These are phyloP conservation scores for Alternaria atra DNA, from an alignment of 2,329 filamentous ascomycete genomes.

Conservation along the genomic window DNA sequence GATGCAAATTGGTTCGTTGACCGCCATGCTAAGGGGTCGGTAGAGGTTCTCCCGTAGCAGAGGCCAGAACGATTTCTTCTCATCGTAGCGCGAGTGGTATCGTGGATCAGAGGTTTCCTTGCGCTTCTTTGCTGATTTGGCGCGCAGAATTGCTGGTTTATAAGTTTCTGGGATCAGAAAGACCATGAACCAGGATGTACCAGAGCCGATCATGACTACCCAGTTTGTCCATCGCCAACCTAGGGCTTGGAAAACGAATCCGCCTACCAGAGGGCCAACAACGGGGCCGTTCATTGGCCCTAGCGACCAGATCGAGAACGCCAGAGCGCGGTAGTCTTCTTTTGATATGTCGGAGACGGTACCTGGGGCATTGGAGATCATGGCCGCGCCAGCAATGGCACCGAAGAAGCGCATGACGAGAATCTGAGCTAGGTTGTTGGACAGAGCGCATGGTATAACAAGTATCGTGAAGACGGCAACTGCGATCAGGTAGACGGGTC, in stretches of 20 bases:
- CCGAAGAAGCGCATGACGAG: constrained; percentile 79
- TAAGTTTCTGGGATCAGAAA: constrained; percentile 80
- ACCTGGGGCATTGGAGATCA: constrained; percentile 85
- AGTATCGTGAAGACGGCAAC: constrained; percentile 72
- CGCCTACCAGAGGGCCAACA: constrained; percentile 74
- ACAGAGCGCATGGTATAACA: constrained; percentile 75
- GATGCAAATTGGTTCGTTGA: constrained; percentile 87
- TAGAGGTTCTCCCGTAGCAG: constrained; percentile 79
- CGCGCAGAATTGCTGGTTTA: constrained; percentile 72
- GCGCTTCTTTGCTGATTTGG: constrained; percentile 74
- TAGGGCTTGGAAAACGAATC: constrained; percentile 78
- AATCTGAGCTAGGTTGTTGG: constrained; percentile 72
- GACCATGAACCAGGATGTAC: constrained; percentile 67
- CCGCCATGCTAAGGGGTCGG: constrained; percentile 78
- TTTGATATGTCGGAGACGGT: constrained; percentile 84
- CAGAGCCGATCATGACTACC: constrained; percentile 70
- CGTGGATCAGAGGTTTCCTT: constrained; percentile 77
- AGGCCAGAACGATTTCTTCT: constrained; percentile 69
- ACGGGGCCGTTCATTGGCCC: constrained; percentile 76
- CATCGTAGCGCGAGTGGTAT: constrained; percentile 84
- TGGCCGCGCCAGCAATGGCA: constrained; percentile 77
- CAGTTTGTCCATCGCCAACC: constrained; percentile 92
- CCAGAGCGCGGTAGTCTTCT: constrained; percentile 81
- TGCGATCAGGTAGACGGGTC: constrained; percentile 72
- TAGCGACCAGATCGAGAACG: constrained; percentile 83